These are phyloP conservation scores for Raphanus raphanistrum DNA, from an alignment of 345 rosid species.

Conservation along the genomic window DNA sequence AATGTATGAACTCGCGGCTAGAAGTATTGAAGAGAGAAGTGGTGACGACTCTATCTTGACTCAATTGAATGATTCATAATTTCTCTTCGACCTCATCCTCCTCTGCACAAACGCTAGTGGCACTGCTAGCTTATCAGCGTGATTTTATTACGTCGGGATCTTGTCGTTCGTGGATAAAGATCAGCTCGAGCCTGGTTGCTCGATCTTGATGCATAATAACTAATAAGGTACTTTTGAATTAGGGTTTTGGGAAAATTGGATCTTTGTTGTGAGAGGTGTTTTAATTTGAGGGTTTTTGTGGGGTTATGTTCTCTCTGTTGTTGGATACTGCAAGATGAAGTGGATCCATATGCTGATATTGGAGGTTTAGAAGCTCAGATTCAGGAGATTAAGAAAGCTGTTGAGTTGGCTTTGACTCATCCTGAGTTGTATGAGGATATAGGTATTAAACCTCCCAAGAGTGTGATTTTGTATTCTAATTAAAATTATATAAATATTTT, in stretches of 20 bases:
- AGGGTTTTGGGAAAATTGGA: slow-evolving; percentile 12
- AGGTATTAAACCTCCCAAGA: slow-evolving; percentile 98
- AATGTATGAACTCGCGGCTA: too few species aligned
- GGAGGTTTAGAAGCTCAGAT: slow-evolving; percentile 99
- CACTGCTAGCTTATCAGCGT: too few species aligned
- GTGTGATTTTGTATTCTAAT: slow-evolving; percentile 94
- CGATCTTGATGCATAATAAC: slow-evolving; percentile 98
- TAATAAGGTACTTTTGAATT: slow-evolving; percentile 59
- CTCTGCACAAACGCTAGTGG: too few species aligned
- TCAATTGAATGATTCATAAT: too few species aligned
- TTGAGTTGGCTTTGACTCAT: slow-evolving; percentile 96
- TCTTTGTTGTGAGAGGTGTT: too few species aligned
- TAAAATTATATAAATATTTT: too few species aligned
- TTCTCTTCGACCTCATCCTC: too few species aligned
- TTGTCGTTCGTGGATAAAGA: slow-evolving; percentile 93
- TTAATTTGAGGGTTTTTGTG: background rate
- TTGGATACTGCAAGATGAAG: slow-evolving; percentile 95
- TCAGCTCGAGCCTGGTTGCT: slow-evolving; percentile 96
- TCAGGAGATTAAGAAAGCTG: slow-evolving; percentile 99
- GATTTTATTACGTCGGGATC: slow-evolving; percentile 88
- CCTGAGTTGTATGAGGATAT: slow-evolving; percentile 98
- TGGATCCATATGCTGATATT: slow-evolving; percentile 97
- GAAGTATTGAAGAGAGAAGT: too few species aligned
- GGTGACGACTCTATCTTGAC: too few species aligned
- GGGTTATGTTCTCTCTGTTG: slow-evolving; percentile 82